Percentiles rank a stretch among this genome's conserved stretches.
Evolutionary conservation across 2,329 filamentous ascomycete genomes (phyloP).

Genomic region (Arthrobotrys conoides): DNA sequence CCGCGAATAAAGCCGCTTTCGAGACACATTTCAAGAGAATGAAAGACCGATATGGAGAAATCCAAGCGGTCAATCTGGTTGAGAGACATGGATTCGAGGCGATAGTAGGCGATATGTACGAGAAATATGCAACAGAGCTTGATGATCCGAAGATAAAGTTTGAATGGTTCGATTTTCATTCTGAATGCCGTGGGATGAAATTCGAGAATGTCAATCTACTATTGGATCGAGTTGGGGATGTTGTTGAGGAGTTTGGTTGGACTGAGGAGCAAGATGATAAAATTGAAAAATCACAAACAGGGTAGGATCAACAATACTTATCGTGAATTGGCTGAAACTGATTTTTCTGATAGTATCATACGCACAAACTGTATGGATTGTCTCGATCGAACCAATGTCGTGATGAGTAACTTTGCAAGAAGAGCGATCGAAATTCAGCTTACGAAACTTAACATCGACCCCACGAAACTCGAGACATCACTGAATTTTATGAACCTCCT

Average conservation of each 20-base stretch:
- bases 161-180: conserved; percentile 98
- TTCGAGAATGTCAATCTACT: conserved; percentile 93
- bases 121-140: conserved; percentile 75
- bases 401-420: conserved; percentile 90
- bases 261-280: conserved; percentile 73
- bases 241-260: conserved; percentile 80
- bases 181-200: conserved; percentile 93
- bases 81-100: conserved; percentile 89
- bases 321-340: conserved; percentile 72
- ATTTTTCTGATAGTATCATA: conserved; percentile 70
- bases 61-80: conserved; percentile 86
- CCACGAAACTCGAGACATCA: conserved; percentile 82
- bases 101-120: conserved; percentile 82
- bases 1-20: conserved; percentile 84
- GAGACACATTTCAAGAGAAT: conserved; percentile 83
- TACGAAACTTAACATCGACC: conserved; percentile 80
- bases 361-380: conserved; percentile 99
- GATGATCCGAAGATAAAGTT: conserved; percentile 74
- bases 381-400: conserved; percentile 94
- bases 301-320: conserved; percentile 8
- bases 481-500: conserved; percentile 90
- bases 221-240: conserved; percentile 77
- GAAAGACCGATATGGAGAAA: conserved; percentile 76
- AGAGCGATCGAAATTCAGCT: conserved; percentile 85
- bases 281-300: conserved; percentile 40